Conservation (phyloP, 1,284 basidiomycete species). For the Schizophyllum amplum region DNA sequence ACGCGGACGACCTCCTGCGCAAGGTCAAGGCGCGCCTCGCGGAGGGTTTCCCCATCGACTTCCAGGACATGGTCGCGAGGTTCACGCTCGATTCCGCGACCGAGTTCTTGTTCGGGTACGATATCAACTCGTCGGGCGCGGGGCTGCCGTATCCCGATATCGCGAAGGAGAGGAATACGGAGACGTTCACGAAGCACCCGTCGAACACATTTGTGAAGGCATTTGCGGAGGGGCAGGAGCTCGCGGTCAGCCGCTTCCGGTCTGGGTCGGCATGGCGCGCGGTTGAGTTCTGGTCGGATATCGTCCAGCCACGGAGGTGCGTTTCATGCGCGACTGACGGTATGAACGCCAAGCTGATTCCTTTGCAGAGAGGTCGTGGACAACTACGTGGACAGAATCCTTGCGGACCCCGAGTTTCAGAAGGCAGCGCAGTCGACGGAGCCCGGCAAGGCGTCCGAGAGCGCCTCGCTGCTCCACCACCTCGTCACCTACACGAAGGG, state of each 20-base stretch:
- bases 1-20: slow-evolving; percentile 3
- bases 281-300: slow-evolving; percentile 20
- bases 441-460: slow-evolving; percentile 14
- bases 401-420: neutral
- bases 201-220: slow-evolving; percentile 10
- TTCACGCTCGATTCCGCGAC: slow-evolving; percentile 50
- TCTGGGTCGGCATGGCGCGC: slow-evolving; percentile 20
- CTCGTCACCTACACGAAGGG: slow-evolving; percentile 25
- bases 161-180: slow-evolving; percentile 12
- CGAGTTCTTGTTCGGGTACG: slow-evolving; percentile 47
- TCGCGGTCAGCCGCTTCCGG: slow-evolving; percentile 10
- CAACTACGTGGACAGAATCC: slow-evolving; percentile 27
- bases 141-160: slow-evolving; percentile 37
- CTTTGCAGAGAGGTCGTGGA: slow-evolving; percentile 30
- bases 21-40: neutral
- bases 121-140: slow-evolving; percentile 30
- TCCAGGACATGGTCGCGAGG: slow-evolving; percentile 25
- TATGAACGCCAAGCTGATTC: no score
- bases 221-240: slow-evolving; percentile 7
- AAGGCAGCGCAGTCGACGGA: slow-evolving; percentile 18
- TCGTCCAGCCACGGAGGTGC: slow-evolving; percentile 13
- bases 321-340: slow-evolving; percentile 17
- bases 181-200: slow-evolving; percentile 8
- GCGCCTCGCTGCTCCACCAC: slow-evolving; percentile 29
- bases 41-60: slow-evolving; percentile 1